Conservation (phyloP, 352 stramenopile genomes). For the Globisporangium cylindrosporum region DNA sequence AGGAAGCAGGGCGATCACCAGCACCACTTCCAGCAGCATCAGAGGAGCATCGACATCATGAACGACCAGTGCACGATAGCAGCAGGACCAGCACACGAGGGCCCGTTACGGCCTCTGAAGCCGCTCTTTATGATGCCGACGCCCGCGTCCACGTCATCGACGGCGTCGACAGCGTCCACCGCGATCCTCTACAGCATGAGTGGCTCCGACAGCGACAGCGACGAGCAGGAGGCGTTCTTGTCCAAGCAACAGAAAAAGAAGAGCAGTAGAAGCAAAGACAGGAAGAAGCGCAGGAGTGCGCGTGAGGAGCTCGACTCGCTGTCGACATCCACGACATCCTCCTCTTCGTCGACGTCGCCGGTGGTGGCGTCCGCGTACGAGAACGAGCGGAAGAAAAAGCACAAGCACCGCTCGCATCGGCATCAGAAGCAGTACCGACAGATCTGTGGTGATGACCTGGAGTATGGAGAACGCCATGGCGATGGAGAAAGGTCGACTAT, state of each 20-base stretch:
- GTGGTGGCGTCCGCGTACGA: neutral
- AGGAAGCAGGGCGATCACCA: neutral
- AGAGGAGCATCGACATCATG: neutral
- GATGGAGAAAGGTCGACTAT: neutral
- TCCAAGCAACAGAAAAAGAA: neutral
- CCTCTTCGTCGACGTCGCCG: neutral
- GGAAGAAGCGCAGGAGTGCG: neutral
- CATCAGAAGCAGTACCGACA: constrained; percentile 3
- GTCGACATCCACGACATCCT: neutral
- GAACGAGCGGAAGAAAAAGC: neutral
- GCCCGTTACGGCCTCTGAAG: neutral
- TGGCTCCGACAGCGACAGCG: constrained; percentile 10
- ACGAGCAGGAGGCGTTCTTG: constrained; percentile 10
- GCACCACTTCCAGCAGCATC: neutral
- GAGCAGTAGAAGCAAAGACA: neutral
- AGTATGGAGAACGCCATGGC: neutral
- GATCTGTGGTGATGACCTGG: constrained; percentile 1
- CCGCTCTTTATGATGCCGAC: constrained; percentile 11
- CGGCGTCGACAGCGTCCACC: constrained; percentile 9
- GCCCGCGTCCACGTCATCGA: constrained; percentile 11
- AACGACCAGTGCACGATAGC: neutral
- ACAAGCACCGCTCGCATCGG: constrained; percentile 4
- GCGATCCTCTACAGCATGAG: constrained; percentile 7
- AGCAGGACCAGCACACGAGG: neutral
- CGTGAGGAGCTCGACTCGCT: neutral